Conservation (phyloP, 2,329 filamentous ascomycete species). For the Davidsoniella virescens region DNA sequence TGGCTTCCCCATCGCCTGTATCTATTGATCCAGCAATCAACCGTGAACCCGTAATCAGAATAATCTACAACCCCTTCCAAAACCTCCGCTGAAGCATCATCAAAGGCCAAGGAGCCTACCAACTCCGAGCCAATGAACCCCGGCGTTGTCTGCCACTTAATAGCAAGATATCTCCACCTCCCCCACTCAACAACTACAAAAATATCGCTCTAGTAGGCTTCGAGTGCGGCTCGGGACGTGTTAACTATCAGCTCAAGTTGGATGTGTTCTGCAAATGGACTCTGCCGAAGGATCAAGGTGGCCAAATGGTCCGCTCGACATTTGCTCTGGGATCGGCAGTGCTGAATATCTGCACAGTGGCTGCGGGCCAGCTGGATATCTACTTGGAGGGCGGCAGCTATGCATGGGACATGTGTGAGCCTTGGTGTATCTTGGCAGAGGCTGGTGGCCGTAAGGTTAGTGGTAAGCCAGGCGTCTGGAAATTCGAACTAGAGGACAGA, state of each 20-base stretch:
- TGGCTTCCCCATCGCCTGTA: conserved; percentile 57
- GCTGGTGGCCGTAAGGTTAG: conserved; percentile 57
- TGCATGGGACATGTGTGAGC: conserved; percentile 74
- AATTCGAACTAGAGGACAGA: conserved; percentile 40
- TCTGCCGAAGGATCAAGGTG: conserved; percentile 42
- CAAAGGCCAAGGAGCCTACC: conserved; percentile 48
- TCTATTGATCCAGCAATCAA: conserved; percentile 55
- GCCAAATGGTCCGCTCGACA: conserved; percentile 61
- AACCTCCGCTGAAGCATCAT: conserved; percentile 53
- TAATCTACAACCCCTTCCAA: conserved; percentile 68
- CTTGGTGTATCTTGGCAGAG: conserved; percentile 60
- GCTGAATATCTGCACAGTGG: conserved; percentile 57
- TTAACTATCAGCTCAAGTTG: conserved; percentile 54
- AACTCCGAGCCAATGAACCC: conserved; percentile 28
- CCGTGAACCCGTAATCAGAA: conserved; percentile 47
- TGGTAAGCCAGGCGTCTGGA: conserved; percentile 59
- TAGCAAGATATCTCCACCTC: conserved; percentile 23
- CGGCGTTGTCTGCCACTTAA: conserved; percentile 26
- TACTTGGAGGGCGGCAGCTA: conserved; percentile 79
- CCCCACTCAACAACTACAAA: conserved; percentile 43
- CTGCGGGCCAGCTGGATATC: conserved; percentile 51
- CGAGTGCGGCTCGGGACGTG: conserved; percentile 57
- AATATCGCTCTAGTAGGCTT: conserved; percentile 47
- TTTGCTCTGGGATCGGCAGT: conserved; percentile 58
- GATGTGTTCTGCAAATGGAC: conserved; percentile 47